Evolutionary conservation across 345 rosid species (phyloP), one percentile per base, ranked within the genome.

Genomic region (Acer saccharum): DNA sequence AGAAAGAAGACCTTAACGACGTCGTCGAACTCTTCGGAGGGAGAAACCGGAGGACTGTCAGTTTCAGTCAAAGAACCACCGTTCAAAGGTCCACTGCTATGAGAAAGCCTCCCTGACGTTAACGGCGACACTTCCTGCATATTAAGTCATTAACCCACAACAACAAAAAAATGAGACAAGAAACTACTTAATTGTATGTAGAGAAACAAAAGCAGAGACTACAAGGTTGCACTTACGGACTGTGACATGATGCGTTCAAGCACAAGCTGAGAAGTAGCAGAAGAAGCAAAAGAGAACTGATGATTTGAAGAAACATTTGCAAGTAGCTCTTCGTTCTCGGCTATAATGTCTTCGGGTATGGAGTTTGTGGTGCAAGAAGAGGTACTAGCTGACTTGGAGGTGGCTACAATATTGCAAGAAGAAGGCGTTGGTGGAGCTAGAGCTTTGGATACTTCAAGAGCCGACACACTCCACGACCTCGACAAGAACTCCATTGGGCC

Each of bases 191-290:
- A 43, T 43, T 9, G 46, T 7, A 43, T 6, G 3, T 43, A 7
- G 46, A 32, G 35, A 32, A 32, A 32, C 46, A 7, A 43, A 7
- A 43, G 46, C 46, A 35, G 39, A 35, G 39, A 32, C 46, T 43
- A 43, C 10, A 43, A 43, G 46, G 46, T 43, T 20, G 71, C 7
- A 71, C 85, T 82, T 72, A 93, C 98, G 76, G 99, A 92, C 68
- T 93, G 99, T 25, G 97, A 91, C 98, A 93, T 91, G 58, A 95
- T 95, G 76, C 98, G 99, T 54, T 95, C 99, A 14, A 95, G 98
- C 69, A 95, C 90, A 67, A 93, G 93, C 86, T 95, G 99, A 35
- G 98, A 91, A 66, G 94, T 90, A 39, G 94, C 91, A 6, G 94
- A 88, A 25, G 95, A 88, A 73, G 89, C 84, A 50, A 90, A 89